Percentiles rank a stretch among this genome's conserved stretches.
Evolutionary conservation across 164 flowering plant genomes (phyloP).

Genomic region (Pachysandra terminalis): DNA sequence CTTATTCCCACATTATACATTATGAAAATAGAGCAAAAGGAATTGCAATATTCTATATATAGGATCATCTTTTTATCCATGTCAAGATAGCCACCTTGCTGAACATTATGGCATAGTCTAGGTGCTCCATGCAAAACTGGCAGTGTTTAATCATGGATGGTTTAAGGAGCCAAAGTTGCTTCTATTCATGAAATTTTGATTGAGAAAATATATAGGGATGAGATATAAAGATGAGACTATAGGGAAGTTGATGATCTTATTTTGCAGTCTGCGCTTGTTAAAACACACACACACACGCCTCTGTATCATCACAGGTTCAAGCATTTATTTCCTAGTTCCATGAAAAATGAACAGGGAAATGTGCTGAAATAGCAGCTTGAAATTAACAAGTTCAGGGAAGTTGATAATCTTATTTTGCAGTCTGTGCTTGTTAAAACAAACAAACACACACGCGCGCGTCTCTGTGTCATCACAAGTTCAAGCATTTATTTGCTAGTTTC

Average conservation of each 20-base stretch:
- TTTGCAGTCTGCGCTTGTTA: no score
- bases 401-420: not conserved
- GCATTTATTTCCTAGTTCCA: no score
- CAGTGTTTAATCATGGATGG: not conserved
- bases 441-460: no score
- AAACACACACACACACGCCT: no score
- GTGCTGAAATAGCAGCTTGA: no score
- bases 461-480: no score
- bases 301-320: no score
- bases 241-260: not conserved
- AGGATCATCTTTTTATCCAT: not conserved
- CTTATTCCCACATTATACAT: not conserved
- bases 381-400: not conserved
- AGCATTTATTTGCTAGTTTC: no score
- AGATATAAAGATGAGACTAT: no score
- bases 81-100: not conserved
- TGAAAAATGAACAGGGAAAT: no score
- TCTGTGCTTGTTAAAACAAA: no score
- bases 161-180: not conserved
- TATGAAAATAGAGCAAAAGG: not conserved
- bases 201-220: no score
- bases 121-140: not conserved
- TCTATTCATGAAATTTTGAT: not conserved
- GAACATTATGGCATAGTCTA: not conserved
- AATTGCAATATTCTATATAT: not conserved